phyloP scores from a whole-genome alignment of 108 stramenopile genomes.

The Pseudonitzschia multiseries region DNA sequence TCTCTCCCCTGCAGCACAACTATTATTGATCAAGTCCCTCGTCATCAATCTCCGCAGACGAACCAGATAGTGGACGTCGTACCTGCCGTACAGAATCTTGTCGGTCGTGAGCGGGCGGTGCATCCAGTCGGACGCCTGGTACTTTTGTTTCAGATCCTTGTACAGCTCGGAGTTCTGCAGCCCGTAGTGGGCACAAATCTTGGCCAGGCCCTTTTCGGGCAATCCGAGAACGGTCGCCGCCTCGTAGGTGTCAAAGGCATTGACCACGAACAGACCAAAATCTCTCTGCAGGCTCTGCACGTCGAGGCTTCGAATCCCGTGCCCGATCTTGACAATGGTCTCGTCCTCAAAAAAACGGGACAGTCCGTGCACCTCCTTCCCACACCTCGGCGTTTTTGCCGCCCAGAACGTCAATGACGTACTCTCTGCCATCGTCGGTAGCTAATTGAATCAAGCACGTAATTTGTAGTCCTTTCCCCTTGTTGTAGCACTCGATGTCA shows the following conservation, averaged over 20 bases:
- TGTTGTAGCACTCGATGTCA: slow-evolving; percentile 81
- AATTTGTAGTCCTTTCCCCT: slow-evolving; percentile 42
- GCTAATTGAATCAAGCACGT: slow-evolving; percentile 81
- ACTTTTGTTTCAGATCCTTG: slow-evolving; percentile 62
- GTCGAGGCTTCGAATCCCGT: slow-evolving; percentile 87
- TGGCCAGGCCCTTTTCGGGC: slow-evolving; percentile 51
- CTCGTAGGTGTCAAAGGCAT: slow-evolving; percentile 93
- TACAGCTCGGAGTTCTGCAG: slow-evolving; percentile 59
- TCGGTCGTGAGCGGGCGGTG: slow-evolving; percentile 77
- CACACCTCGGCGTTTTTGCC: slow-evolving; percentile 51
- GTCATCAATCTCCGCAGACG: slow-evolving; percentile 68
- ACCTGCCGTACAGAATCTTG: slow-evolving; percentile 85
- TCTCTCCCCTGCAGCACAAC: too few relatives aligned
- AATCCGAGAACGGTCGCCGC: slow-evolving; percentile 54
- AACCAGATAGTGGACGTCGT: slow-evolving; percentile 81
- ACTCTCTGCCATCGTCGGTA: slow-evolving; percentile 59
- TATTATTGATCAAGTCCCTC: slow-evolving; percentile 74
- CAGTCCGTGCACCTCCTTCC: slow-evolving; percentile 43
- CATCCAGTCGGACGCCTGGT: slow-evolving; percentile 91
- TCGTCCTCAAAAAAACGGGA: slow-evolving; percentile 83
- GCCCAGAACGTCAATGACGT: slow-evolving; percentile 81
- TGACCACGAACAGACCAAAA: slow-evolving; percentile 91
- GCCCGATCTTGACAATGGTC: slow-evolving; percentile 91
- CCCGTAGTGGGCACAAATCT: slow-evolving; percentile 68
- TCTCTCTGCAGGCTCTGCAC: slow-evolving; percentile 88